Percentiles rank a stretch among this genome's conserved stretches.
These are phyloP conservation scores for Albatrellus ellisii DNA, from an alignment of 768 basidiomycete genomes.

Conservation along the genomic window DNA sequence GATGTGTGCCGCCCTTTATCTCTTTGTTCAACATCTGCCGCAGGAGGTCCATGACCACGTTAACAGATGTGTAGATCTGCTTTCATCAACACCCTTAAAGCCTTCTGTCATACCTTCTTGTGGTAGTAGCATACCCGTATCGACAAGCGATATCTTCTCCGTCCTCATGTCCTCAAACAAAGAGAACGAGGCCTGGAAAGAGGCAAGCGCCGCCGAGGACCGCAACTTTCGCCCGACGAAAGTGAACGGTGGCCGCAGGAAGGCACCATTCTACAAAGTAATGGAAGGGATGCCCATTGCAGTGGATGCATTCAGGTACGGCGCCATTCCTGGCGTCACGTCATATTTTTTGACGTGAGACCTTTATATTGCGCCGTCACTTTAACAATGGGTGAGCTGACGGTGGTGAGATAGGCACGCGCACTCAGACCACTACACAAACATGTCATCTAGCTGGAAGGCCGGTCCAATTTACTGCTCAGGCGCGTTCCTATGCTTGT, in stretches of 20 bases:
- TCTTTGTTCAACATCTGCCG: neutral
- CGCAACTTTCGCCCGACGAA: conserved; percentile 32
- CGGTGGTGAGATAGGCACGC: conserved; percentile 54
- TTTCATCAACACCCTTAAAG: conserved; percentile 3
- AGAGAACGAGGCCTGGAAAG: conserved; percentile 78
- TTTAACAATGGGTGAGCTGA: neutral
- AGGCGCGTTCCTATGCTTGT: conserved; percentile 22
- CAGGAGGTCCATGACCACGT: conserved; percentile 44
- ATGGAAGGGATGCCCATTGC: conserved; percentile 96
- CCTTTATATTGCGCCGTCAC: neutral
- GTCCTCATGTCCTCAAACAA: conserved; percentile 83
- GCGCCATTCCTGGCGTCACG: conserved; percentile 75
- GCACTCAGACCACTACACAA: conserved; percentile 96
- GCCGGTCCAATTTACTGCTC: conserved; percentile 95
- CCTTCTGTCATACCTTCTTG: conserved; percentile 1
- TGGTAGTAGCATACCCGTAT: neutral
- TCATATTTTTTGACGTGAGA: conserved; percentile 86
- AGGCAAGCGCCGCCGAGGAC: conserved; percentile 45
- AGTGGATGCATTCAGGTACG: conserved; percentile 95
- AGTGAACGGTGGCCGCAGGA: conserved; percentile 40
- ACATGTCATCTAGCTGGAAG: conserved; percentile 78
- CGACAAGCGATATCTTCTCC: conserved; percentile 35
- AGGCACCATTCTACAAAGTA: conserved; percentile 92
- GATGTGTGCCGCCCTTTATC: too few relatives aligned
- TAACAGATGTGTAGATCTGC: conserved; percentile 39